Conservation (phyloP, 805 yeast species). For the Lipomyces spencermartinsiae region DNA sequence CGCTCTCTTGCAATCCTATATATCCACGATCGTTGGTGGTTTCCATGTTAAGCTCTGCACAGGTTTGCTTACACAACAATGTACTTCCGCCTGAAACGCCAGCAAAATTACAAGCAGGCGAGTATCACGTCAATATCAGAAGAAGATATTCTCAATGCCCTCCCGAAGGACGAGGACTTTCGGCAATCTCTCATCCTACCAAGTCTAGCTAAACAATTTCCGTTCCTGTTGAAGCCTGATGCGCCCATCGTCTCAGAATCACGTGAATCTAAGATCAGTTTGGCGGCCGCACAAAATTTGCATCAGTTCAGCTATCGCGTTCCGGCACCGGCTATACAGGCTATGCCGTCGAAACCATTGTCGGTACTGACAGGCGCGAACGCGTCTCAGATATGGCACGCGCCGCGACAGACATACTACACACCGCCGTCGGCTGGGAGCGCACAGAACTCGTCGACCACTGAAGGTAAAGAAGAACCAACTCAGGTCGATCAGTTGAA, state of each 20-base stretch:
- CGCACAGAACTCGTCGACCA: neutral
- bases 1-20: neutral
- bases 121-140: conserved; percentile 8
- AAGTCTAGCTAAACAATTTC: conserved; percentile 18
- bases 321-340: conserved; percentile 1
- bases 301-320: neutral
- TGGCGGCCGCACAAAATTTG: neutral
- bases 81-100: neutral
- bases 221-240: conserved; percentile 7
- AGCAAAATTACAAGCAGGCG: neutral
- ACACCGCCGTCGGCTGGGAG: neutral
- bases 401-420: neutral
- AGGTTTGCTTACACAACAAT: neutral
- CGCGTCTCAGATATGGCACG: neutral
- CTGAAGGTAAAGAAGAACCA: neutral
- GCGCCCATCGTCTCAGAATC: neutral
- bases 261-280: neutral
- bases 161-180: conserved; percentile 21
- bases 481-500: neutral
- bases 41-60: neutral
- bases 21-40: neutral
- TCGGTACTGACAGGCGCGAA: conserved; percentile 9
- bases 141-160: conserved; percentile 15
- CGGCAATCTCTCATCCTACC: conserved; percentile 28
- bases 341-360: conserved; percentile 16